These are phyloP conservation scores for Cokeromyces recurvatus DNA, from an alignment of 371 early-diverging fungal genomes.

Conservation along the genomic window DNA sequence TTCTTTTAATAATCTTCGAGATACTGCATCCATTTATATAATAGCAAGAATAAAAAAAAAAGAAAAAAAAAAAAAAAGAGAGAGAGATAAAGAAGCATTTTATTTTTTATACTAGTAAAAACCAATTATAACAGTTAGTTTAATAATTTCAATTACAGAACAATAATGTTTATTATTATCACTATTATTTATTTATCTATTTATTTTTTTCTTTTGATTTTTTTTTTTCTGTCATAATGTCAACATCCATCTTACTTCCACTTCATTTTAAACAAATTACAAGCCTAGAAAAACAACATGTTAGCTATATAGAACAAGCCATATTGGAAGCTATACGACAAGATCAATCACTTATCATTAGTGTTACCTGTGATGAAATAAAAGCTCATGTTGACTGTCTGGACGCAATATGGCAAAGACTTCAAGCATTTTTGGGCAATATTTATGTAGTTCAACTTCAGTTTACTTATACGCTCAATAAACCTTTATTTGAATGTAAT, in stretches of 20 bases:
- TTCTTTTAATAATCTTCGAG: constrained; percentile 62
- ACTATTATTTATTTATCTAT: too few relatives aligned
- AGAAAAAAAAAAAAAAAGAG: neutral
- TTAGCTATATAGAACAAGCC: too few relatives aligned
- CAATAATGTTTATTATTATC: too few relatives aligned
- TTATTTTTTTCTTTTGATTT: too few relatives aligned
- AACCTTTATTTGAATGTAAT: constrained; percentile 34
- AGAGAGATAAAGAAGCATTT: neutral
- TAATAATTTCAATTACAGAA: too few relatives aligned
- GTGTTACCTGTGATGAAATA: constrained; percentile 18
- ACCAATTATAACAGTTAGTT: too few relatives aligned
- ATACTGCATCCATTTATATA: constrained; percentile 45
- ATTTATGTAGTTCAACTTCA: constrained; percentile 30
- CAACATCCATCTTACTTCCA: too few relatives aligned
- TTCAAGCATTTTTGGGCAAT: constrained; percentile 30
- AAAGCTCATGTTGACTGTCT: constrained; percentile 1
- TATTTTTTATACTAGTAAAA: too few relatives aligned
- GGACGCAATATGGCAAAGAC: constrained; percentile 24
- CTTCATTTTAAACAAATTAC: too few relatives aligned
- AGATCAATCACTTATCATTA: constrained; percentile 5
- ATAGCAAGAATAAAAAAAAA: neutral
- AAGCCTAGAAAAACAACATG: too few relatives aligned
- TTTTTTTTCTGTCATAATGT: too few relatives aligned
- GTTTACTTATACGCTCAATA: constrained; percentile 11
- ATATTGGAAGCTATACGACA: too few relatives aligned